Percentiles rank a stretch among this genome's conserved stretches.
Evolutionary conservation across 257 asterid genomes (phyloP).

Genomic region (Knoxia roxburghii): DNA sequence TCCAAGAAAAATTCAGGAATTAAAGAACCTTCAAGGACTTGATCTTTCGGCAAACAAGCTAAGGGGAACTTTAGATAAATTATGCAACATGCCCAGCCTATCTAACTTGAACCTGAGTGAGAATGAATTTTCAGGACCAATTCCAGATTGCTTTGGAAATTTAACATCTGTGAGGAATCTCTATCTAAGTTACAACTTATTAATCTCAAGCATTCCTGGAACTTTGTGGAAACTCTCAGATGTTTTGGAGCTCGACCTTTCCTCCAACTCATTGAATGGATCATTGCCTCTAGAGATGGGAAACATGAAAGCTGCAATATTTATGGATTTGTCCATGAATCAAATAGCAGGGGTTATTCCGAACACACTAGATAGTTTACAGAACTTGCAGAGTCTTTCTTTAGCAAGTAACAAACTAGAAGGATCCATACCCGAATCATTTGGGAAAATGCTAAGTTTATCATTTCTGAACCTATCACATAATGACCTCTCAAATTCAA

Average conservation of each 20-base stretch:
- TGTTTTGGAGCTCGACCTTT: not conserved
- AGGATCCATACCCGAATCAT: slow-evolving; percentile 1
- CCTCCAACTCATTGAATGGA: slow-evolving; percentile 3
- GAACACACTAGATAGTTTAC: not conserved
- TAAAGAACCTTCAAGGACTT: not conserved
- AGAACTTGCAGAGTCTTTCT: not conserved
- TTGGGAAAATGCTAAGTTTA: slow-evolving; percentile 3
- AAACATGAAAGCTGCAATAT: not conserved
- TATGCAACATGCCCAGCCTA: slow-evolving; percentile 23
- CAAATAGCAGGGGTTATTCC: slow-evolving; percentile 9
- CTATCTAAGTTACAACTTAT: not conserved
- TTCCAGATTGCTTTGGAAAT: slow-evolving; percentile 22
- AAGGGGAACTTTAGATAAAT: not conserved
- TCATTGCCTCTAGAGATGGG: not conserved
- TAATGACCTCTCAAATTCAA: not conserved
- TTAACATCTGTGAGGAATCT: not conserved
- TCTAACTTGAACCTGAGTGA: not conserved
- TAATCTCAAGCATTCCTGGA: not conserved
- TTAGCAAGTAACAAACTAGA: not conserved
- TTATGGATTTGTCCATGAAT: slow-evolving; percentile 6
- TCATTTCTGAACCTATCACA: not conserved
- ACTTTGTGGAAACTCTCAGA: slow-evolving; percentile 3
- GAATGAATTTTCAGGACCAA: slow-evolving; percentile 19
- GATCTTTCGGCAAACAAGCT: not conserved
- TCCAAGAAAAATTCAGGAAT: not conserved